Evolutionary conservation across 805 yeast genomes (phyloP), one percentile per base, ranked within the genome.

Genomic region (Yamadazyma olivae): DNA sequence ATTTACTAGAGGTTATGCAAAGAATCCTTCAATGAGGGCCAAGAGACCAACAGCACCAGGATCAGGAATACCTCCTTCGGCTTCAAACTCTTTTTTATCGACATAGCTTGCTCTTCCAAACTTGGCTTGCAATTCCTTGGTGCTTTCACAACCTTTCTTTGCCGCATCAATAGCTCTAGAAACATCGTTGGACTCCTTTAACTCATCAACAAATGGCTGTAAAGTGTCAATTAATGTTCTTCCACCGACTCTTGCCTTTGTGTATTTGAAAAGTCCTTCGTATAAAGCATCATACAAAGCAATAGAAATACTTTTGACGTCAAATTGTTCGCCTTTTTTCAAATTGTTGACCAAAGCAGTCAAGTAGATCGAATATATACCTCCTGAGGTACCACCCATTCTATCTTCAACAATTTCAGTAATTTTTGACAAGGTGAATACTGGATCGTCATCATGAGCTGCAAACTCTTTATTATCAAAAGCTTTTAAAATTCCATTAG

Each of bases 311-410:
- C 56, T 44, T 7, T 54, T 29, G 15, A 56, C 44, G 20, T 44
- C 48, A 19, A 57, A 35, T 19, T 79, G 73, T 24, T 72, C 67
- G 19, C 37, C 32, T 18, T 50, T 44, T 41, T 67, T 65, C 32
- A 76, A 52, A 31, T 69, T 50, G 40, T 71, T 65, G 1, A 86
- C 83, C 41, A 90, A 71, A 1, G 95, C 87, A 23, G 95, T 78
- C 43, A 91, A 67, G 61, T 70, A 86, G 38, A 90, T 91, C 3
- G 95, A 84, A 59, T 90, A 90, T 25, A 90, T 61, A 1, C 96
- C 97, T 35, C 98, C 98, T 1, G 95, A 85, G 0, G 98, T 91
- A 33, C 98, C 98, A 35, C 97, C 98, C 97, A 91, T 91, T n/a
- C 78, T 79, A 38, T 79, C 78, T 56, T 90, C 97, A 23, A 90